These are phyloP conservation scores for Suhomyces emberorum DNA, from an alignment of 805 yeast species.

Conservation along the genomic window DNA sequence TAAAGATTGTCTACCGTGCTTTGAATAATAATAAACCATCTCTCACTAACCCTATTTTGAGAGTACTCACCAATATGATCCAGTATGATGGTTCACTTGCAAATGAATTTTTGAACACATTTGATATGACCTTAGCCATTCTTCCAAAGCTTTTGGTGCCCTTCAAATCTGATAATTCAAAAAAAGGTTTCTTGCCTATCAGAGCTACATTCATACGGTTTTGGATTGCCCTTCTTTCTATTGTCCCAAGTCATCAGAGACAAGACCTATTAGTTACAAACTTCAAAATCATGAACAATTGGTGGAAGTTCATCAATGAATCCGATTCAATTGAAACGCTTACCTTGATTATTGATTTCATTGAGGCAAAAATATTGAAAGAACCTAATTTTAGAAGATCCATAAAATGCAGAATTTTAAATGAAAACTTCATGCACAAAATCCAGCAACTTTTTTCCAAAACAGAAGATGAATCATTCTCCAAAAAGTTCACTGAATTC, in stretches of 20 bases:
- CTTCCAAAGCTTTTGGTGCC: constrained; percentile 63
- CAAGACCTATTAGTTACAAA: constrained; percentile 58
- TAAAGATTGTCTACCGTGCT: constrained; percentile 66
- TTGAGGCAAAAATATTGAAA: constrained; percentile 49
- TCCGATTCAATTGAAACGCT: constrained; percentile 49
- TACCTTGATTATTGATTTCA: constrained; percentile 39
- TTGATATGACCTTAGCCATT: constrained; percentile 63
- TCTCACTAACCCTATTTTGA: constrained; percentile 59
- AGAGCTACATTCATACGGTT: constrained; percentile 61
- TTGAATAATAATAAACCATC: constrained; percentile 56
- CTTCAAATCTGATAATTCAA: constrained; percentile 35
- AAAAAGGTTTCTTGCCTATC: constrained; percentile 40
- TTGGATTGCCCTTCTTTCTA: constrained; percentile 51
- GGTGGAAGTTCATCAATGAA: constrained; percentile 61
- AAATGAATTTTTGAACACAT: constrained; percentile 57
- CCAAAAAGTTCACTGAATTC: constrained; percentile 38
- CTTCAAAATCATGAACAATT: constrained; percentile 53
- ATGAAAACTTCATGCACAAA: constrained; percentile 67
- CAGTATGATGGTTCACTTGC: constrained; percentile 47
- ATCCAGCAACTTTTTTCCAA: constrained; percentile 47
- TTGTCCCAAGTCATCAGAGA: constrained; percentile 53
- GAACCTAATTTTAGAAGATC: constrained; percentile 63
- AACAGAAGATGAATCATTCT: constrained; percentile 22
- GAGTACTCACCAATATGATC: constrained; percentile 52
- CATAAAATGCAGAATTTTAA: constrained; percentile 71